Base-by-base conservation (phyloP, 2,329 filamentous ascomycete species). In the Colletotrichum salicis region DNA sequence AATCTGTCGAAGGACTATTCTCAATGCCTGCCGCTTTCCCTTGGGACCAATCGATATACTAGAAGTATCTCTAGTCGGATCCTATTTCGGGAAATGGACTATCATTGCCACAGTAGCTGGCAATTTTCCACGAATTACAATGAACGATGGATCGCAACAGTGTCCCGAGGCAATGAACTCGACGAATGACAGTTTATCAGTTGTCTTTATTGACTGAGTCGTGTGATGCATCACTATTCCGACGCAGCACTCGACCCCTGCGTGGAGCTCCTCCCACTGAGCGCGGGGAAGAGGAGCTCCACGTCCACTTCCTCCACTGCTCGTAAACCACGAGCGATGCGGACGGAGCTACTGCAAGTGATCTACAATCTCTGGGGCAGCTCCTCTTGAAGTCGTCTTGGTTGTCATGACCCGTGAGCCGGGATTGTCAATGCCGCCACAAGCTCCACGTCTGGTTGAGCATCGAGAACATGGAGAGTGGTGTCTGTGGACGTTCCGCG, bases 211-310 rank as follows among this genome's bases (percentile, higher is more conserved):
- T 19, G 37, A 57, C 45, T 33, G 57, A 63, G 57, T 67, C 48
- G 64, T n/a, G 51, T 55, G 33, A 60, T 62, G 52, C 52, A 56
- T 27, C 58, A 19, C 45, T 58, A 5, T n/a, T 19, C 19, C 3
- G 11, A 48, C 41, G 33, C 15, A 41, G 33, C 13, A 15, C 19
- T 12, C 48, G 13, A 22, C 22, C 52, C 65, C 29, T 24, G 29
- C 24, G 48, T 56, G 51, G 65, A 68, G 65, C 65, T 68, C 65
- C 58, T 63, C n/a, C n/a, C n/a, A n/a, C n/a, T n/a, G n/a, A n/a
- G n/a, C n/a, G n/a, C n/a, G n/a, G n/a, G n/a, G n/a, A n/a, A n/a
- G n/a, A n/a, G 65, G 65, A 68, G 65, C 65, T 57, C 65, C 65
- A 68, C 51, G 65, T 68, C 51, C 65, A 56, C 65, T n/a, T 35